These are phyloP conservation scores for Colletotrichum spaethianum DNA, from an alignment of 2,329 filamentous ascomycete genomes.

Conservation along the genomic window DNA sequence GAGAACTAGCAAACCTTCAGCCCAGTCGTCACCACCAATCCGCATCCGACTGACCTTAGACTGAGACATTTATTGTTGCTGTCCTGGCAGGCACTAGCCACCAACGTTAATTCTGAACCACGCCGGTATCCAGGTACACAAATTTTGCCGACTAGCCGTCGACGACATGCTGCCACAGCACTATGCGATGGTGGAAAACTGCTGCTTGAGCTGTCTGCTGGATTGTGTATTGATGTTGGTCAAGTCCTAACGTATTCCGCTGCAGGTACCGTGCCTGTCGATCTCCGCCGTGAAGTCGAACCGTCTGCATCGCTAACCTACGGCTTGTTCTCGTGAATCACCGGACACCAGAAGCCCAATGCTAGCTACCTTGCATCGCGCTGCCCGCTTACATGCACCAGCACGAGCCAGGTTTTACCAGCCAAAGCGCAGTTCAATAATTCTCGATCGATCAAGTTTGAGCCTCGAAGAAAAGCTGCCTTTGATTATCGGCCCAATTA, in stretches of 20 bases:
- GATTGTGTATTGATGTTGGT: not conserved
- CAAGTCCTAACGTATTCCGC: not conserved
- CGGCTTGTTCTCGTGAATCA: not conserved
- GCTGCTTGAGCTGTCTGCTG: not conserved
- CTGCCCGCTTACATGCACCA: not conserved
- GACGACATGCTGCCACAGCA: not conserved
- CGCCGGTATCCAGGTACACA: not conserved
- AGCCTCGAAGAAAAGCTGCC: not conserved
- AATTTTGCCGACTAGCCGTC: not conserved
- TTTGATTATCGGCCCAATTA: constrained; percentile 9
- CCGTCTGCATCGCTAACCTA: not conserved
- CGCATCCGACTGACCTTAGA: constrained; percentile 6
- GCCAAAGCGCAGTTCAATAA: not conserved
- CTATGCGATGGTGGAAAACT: not conserved
- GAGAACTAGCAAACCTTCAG: not conserved
- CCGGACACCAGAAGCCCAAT: not conserved
- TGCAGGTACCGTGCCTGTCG: constrained; percentile 3
- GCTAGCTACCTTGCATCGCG: not conserved
- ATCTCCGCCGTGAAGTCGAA: not conserved
- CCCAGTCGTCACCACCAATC: not conserved
- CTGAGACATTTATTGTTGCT: constrained; percentile 26
- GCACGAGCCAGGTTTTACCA: not conserved
- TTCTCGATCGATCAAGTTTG: not conserved
- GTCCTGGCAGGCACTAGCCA: constrained; percentile 28
- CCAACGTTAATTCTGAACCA: not conserved